phyloP scores from a whole-genome alignment of 345 rosid species.

The Eucalyptus globulus region DNA sequence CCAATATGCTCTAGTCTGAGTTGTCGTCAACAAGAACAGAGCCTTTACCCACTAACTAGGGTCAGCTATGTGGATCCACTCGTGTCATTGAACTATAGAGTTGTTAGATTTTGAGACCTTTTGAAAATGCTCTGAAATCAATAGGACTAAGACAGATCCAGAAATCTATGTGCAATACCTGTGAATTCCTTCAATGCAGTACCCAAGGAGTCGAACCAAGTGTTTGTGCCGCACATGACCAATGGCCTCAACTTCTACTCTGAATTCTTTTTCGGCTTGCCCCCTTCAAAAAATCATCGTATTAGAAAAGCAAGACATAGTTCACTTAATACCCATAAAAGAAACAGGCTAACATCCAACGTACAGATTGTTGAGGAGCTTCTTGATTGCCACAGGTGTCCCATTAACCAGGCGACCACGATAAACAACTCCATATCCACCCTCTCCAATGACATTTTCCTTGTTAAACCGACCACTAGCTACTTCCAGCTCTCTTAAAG shows the following conservation, averaged over 20 bases:
- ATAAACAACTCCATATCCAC: constrained; percentile 95
- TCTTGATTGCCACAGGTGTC: constrained; percentile 83
- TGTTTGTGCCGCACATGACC: constrained; percentile 95
- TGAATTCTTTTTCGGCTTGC: constrained; percentile 94
- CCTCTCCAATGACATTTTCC: constrained; percentile 89
- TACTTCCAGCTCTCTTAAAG: constrained; percentile 74
- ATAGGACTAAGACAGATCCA: background rate
- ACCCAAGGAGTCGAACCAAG: constrained; percentile 91
- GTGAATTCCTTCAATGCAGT: constrained; percentile 95
- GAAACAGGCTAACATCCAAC: constrained; percentile 3
- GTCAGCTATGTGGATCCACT: background rate
- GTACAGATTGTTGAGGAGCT: constrained; percentile 90
- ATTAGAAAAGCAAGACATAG: background rate
- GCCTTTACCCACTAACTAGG: background rate
- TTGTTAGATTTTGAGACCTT: background rate
- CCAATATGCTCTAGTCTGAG: background rate
- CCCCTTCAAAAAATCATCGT: constrained; percentile 27
- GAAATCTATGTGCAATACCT: constrained; percentile 28
- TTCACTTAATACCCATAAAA: background rate
- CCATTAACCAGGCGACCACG: constrained; percentile 64
- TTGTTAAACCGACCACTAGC: constrained; percentile 74
- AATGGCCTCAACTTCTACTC: constrained; percentile 96
- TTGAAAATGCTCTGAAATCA: background rate
- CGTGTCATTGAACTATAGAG: background rate
- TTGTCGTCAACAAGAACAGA: background rate